phyloP scores from a whole-genome alignment of 768 basidiomycete species.

The Kwoniella newhampshirensis region DNA sequence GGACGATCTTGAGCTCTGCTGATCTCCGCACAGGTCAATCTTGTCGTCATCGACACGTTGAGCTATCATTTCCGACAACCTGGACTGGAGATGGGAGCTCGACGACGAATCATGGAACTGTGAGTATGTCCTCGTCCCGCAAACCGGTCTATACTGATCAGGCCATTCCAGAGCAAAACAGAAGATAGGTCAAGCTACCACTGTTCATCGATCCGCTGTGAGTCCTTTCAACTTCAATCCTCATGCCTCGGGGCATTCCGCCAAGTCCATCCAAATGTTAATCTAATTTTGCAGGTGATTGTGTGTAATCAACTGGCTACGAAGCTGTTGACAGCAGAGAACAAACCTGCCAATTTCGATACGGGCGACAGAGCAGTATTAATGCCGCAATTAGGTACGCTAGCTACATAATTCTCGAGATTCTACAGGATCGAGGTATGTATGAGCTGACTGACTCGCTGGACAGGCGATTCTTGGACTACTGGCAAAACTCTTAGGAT shows the following conservation, averaged over 20 bases:
- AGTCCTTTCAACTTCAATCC: conserved; percentile 1
- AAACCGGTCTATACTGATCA: not conserved
- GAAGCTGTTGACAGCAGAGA: conserved; percentile 46
- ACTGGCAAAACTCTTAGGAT: conserved; percentile 43
- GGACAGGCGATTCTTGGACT: conserved; percentile 46
- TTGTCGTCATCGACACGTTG: conserved; percentile 50
- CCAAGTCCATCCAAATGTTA: not conserved
- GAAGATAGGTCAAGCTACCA: conserved; percentile 45
- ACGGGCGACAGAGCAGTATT: conserved; percentile 48
- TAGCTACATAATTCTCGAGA: too few relatives aligned
- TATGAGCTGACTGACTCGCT: conserved; percentile 3
- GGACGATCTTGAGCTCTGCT: too few relatives aligned
- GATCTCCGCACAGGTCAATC: conserved; percentile 29
- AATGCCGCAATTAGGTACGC: conserved; percentile 52
- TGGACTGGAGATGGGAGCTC: conserved; percentile 24
- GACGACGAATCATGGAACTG: conserved; percentile 43
- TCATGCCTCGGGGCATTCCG: not conserved
- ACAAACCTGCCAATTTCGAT: conserved; percentile 51
- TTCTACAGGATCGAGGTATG: too few relatives aligned
- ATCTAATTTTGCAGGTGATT: conserved; percentile 35
- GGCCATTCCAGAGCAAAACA: conserved; percentile 37
- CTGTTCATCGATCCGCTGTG: conserved; percentile 44
- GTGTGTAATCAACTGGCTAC: conserved; percentile 51
- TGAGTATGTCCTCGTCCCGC: conserved; percentile 17
- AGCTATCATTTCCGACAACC: conserved; percentile 52